These are phyloP conservation scores for Tillandsia leiboldiana DNA, from an alignment of 176 grass and related monocot species.

Conservation along the genomic window DNA sequence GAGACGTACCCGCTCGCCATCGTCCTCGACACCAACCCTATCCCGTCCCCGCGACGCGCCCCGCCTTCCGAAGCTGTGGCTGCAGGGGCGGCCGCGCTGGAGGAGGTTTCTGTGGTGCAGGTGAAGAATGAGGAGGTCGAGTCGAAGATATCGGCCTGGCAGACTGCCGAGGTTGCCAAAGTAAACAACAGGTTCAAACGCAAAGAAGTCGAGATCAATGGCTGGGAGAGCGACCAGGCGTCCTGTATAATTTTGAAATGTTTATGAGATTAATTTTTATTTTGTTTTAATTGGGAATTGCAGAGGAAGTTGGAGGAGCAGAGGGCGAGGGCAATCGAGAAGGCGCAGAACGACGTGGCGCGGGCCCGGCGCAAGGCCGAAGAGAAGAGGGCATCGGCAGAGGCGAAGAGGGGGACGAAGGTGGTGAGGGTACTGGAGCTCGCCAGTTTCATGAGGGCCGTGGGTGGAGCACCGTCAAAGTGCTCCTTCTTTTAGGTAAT, in stretches of 20 bases:
- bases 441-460: conserved; percentile 53
- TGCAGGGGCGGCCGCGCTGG: background rate
- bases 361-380: conserved; percentile 28
- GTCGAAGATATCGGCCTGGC: conserved; percentile 60
- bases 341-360: too few species aligned
- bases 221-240: conserved; percentile 40
- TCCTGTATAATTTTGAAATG: background rate
- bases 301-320: conserved; percentile 63
- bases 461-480: conserved; percentile 48
- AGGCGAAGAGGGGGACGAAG: conserved; percentile 45
- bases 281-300: background rate
- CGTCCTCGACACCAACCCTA: too few species aligned
- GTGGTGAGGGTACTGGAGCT: conserved; percentile 39
- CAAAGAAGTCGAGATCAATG: conserved; percentile 54
- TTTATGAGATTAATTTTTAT: background rate
- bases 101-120: conserved; percentile 25
- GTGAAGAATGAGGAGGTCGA: conserved; percentile 66
- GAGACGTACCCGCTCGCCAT: too few species aligned
- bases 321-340: conserved; percentile 48
- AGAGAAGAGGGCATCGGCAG: conserved; percentile 47
- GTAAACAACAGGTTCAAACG: conserved; percentile 54
- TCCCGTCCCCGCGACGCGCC: too few species aligned
- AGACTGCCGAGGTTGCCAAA: conserved; percentile 46
- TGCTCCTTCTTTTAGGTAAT: conserved; percentile 43
- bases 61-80: background rate